Percentiles rank a stretch among this genome's conserved stretches.
Evolutionary conservation across 2,329 filamentous ascomycete genomes (phyloP).

Genomic region (Pseudocercospora ulei): DNA sequence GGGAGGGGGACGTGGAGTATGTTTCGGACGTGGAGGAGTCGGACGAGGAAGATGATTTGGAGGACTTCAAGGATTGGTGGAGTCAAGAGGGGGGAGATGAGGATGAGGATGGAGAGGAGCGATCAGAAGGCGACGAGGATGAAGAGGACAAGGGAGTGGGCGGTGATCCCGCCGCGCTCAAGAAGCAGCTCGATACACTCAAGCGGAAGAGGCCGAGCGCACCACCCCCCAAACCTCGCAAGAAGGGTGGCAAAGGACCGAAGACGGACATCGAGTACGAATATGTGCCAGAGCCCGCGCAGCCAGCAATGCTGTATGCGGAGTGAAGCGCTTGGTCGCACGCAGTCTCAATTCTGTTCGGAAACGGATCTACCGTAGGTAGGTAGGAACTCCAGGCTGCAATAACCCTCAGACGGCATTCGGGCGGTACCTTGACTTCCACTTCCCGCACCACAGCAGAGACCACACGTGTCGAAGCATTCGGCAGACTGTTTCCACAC

Average conservation of each 20-base stretch:
- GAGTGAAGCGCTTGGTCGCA: constrained; percentile 17
- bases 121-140: constrained; percentile 43
- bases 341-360: too few relatives aligned
- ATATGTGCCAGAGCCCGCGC: constrained; percentile 53
- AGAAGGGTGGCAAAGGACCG: constrained; percentile 51
- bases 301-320: constrained; percentile 36
- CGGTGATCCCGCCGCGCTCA: constrained; percentile 49
- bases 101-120: constrained; percentile 46
- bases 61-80: constrained; percentile 92
- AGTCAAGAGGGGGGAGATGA: constrained; percentile 39
- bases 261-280: constrained; percentile 70
- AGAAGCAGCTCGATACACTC: constrained; percentile 45
- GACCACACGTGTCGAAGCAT: too few relatives aligned
- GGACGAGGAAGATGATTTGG: constrained; percentile 66
- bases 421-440: too few relatives aligned
- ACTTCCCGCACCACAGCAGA: too few relatives aligned
- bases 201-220: constrained; percentile 50
- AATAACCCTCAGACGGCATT: too few relatives aligned
- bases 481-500: too few relatives aligned
- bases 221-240: constrained; percentile 47
- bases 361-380: too few relatives aligned
- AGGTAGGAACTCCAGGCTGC: too few relatives aligned
- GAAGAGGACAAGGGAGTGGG: constrained; percentile 42
- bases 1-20: constrained; percentile 74
- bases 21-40: constrained; percentile 71